A percentile compares a stretch with the other conserved stretches of the same genome.
Evolutionary conservation across 31 red algal species (phyloP).

Genomic region (Asparagopsis taxiformis): DNA sequence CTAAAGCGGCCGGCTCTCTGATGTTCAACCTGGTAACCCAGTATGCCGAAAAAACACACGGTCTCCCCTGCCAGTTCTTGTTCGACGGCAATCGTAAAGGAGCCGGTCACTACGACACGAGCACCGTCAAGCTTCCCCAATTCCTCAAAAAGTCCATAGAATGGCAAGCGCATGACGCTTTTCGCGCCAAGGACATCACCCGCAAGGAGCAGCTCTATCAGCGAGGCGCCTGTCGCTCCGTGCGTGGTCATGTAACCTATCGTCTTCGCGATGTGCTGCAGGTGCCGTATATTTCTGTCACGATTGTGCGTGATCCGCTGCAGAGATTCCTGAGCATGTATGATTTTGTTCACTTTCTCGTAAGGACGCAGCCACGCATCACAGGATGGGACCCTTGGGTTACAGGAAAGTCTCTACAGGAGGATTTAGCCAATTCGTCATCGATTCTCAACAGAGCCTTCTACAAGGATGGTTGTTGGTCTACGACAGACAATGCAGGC

Average conservation of each 20-base stretch:
- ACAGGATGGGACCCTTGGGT: slow-evolving; percentile 37
- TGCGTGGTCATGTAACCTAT: slow-evolving; percentile 34
- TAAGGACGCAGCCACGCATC: slow-evolving; percentile 7
- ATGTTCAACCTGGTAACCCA: too few species aligned
- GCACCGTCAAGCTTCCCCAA: too few species aligned
- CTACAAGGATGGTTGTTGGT: slow-evolving; percentile 23
- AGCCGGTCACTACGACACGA: too few species aligned
- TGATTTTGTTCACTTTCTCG: slow-evolving; percentile 26
- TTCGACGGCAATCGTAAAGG: too few species aligned
- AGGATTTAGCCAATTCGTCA: slow-evolving; percentile 26
- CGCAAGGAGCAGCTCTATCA: slow-evolving; percentile 12
- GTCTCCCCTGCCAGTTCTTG: too few species aligned
- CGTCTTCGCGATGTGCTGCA: slow-evolving; percentile 3
- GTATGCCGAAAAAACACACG: too few species aligned
- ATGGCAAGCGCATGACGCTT: too few species aligned
- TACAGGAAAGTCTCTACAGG: slow-evolving; percentile 10
- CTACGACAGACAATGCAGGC: slow-evolving; percentile 4
- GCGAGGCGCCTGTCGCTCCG: slow-evolving; percentile 18
- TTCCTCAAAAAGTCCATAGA: too few species aligned
- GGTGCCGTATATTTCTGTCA: slow-evolving; percentile 16
- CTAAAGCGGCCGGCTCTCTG: too few species aligned
- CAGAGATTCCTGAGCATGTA: slow-evolving; percentile 29
- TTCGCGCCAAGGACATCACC: too few species aligned
- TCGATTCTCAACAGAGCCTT: slow-evolving; percentile 30
- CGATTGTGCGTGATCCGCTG: slow-evolving; percentile 25